Conservation (phyloP, 1,139 yeast genomes). For the Yamadazyma mexicana region DNA sequence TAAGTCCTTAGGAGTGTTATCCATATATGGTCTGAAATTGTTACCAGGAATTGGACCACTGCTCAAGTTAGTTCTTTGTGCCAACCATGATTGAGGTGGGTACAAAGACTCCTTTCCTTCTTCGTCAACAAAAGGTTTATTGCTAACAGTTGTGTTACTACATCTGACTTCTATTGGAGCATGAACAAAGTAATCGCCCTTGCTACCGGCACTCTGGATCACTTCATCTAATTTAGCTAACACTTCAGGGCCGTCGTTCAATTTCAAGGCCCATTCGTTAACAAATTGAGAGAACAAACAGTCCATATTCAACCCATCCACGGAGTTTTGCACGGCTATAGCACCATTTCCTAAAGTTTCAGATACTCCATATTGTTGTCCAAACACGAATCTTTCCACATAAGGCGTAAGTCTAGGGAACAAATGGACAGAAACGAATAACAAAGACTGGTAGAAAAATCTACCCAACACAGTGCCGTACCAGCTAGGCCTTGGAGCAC, state of each 20-base stretch:
- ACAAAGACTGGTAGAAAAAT: conserved; percentile 70
- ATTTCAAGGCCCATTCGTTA: conserved; percentile 94
- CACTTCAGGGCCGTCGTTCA: conserved; percentile 71
- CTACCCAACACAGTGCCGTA: conserved; percentile 82
- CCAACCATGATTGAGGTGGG: conserved; percentile 43
- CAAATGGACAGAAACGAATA: conserved; percentile 77
- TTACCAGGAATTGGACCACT: conserved; percentile 86
- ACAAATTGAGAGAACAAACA: conserved; percentile 93
- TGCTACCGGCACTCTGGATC: conserved; percentile 59
- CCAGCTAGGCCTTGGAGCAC: conserved; percentile 76
- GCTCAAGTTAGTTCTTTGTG: conserved; percentile 35
- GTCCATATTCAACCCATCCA: conserved; percentile 91
- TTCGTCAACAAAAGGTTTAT: conserved; percentile 40
- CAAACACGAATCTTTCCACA: conserved; percentile 81
- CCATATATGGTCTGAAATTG: conserved; percentile 75
- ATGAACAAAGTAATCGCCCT: conserved; percentile 76
- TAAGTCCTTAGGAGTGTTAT: conserved; percentile 66
- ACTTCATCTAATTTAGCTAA: conserved; percentile 62
- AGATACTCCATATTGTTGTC: conserved; percentile 75
- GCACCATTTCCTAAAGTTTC: conserved; percentile 70
- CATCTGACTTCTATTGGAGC: conserved; percentile 96
- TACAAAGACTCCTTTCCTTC: conserved; percentile 48
- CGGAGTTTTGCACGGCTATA: conserved; percentile 74
- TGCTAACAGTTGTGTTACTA: conserved; percentile 71
- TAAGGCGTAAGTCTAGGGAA: conserved; percentile 76